phyloP scores from a whole-genome alignment of 768 basidiomycete species.

The Serendipita sp. region DNA sequence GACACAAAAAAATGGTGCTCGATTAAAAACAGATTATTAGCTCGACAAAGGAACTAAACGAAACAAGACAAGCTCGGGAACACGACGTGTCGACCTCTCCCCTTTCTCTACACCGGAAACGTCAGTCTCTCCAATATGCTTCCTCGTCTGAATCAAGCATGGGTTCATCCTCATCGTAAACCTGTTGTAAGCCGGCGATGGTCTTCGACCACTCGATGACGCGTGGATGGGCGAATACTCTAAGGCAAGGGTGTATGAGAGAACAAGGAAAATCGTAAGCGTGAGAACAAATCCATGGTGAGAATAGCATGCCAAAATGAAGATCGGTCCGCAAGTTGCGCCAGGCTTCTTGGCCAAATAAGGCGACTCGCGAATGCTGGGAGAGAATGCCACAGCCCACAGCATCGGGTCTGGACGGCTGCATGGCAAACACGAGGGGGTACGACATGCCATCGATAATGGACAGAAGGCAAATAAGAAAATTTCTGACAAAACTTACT shows the following conservation, averaged over 20 bases:
- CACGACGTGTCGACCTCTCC: no score
- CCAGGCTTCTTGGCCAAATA: neutral
- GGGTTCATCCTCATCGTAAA: neutral
- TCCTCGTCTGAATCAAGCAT: constrained; percentile 1
- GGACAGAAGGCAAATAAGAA: neutral
- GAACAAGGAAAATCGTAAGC: no score
- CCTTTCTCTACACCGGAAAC: no score
- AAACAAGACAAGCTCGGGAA: no score
- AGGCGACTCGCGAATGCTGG: no score
- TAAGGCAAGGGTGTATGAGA: neutral
- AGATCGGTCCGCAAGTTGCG: neutral
- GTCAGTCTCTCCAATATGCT: neutral
- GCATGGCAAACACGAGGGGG: neutral
- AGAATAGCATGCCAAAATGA: neutral
- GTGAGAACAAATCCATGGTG: neutral
- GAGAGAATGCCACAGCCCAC: neutral
- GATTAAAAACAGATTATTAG: no score
- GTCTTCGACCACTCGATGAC: neutral
- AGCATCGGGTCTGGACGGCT: neutral
- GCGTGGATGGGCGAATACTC: neutral
- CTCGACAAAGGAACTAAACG: no score
- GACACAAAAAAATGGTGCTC: no score
- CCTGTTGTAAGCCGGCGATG: neutral
- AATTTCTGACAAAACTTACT: constrained; percentile 6
- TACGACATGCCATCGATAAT: no score